Evolutionary conservation across 306 rosid genomes (phyloP).

Genomic region (Vigna unguiculata): DNA sequence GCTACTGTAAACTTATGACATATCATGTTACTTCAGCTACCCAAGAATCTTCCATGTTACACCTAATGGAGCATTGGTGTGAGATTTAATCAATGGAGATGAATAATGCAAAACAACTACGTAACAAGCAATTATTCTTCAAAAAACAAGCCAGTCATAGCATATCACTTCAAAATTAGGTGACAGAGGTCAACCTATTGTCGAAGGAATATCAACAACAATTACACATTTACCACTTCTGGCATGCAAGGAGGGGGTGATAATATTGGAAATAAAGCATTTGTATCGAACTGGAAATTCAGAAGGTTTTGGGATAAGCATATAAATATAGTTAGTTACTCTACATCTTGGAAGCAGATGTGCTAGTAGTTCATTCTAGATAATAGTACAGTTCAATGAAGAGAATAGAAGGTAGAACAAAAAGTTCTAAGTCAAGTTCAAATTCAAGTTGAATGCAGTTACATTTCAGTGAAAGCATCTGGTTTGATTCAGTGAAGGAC

Average conservation of each 20-base stretch:
- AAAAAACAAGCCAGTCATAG: constrained; percentile 20
- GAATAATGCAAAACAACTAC: constrained; percentile 6
- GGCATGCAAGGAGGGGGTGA: background rate
- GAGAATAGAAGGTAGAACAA: constrained; percentile 12
- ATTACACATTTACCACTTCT: constrained; percentile 4
- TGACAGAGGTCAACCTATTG: constrained; percentile 18
- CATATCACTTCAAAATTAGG: constrained; percentile 24
- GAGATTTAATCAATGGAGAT: constrained; percentile 24
- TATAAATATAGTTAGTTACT: constrained; percentile 12
- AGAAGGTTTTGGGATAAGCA: constrained; percentile 19
- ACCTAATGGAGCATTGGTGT: background rate
- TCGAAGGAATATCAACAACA: constrained; percentile 13
- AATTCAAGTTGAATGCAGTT: background rate
- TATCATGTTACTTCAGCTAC: constrained; percentile 17
- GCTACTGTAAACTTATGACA: background rate
- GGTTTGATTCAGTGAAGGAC: constrained; percentile 7
- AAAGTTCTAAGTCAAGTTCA: constrained; percentile 22
- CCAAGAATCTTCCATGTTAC: constrained; percentile 17
- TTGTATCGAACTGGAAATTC: constrained; percentile 9
- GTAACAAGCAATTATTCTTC: background rate
- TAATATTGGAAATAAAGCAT: constrained; percentile 1
- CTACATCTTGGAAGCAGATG: background rate
- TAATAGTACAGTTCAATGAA: background rate
- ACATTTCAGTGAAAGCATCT: constrained; percentile 14
- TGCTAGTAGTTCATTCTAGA: background rate